Percentiles rank a stretch among this genome's conserved stretches.
Conservation (phyloP, 1,139 yeast species). For the Barnettozyma hawaiiensis region DNA sequence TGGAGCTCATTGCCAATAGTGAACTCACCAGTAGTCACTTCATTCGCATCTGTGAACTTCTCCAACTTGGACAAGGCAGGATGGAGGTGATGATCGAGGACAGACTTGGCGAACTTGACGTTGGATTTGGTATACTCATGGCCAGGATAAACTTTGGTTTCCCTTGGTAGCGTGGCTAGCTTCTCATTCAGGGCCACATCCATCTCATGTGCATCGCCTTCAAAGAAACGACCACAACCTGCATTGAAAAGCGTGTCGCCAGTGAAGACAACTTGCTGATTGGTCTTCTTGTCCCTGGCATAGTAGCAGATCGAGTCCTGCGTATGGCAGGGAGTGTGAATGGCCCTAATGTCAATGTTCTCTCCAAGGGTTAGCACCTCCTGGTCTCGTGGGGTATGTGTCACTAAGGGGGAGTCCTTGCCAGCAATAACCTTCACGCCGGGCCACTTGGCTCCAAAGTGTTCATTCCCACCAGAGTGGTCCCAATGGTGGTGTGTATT, state of each 20-base stretch:
- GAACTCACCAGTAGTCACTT: slow-evolving; percentile 75
- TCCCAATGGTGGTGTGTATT: slow-evolving; percentile 96
- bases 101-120: slow-evolving; percentile 64
- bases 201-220: slow-evolving; percentile 85
- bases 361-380: slow-evolving; percentile 62
- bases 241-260: slow-evolving; percentile 93
- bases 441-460: slow-evolving; percentile 28
- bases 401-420: slow-evolving; percentile 64
- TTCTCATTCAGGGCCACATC: slow-evolving; percentile 54
- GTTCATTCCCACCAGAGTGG: slow-evolving; percentile 84
- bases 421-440: slow-evolving; percentile 79
- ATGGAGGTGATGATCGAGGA: slow-evolving; percentile 49
- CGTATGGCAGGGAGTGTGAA: slow-evolving; percentile 97
- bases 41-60: slow-evolving; percentile 46
- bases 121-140: slow-evolving; percentile 91
- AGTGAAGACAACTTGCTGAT: slow-evolving; percentile 74
- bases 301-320: slow-evolving; percentile 91
- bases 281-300: slow-evolving; percentile 55
- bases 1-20: slow-evolving; percentile 78
- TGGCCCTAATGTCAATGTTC: slow-evolving; percentile 61
- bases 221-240: slow-evolving; percentile 96
- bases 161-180: slow-evolving; percentile 57
- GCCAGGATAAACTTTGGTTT: slow-evolving; percentile 80
- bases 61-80: slow-evolving; percentile 53
- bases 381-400: slow-evolving; percentile 59